These are phyloP conservation scores for Suhomyces tanzawaensis DNA, from an alignment of 805 yeast genomes.

Conservation along the genomic window DNA sequence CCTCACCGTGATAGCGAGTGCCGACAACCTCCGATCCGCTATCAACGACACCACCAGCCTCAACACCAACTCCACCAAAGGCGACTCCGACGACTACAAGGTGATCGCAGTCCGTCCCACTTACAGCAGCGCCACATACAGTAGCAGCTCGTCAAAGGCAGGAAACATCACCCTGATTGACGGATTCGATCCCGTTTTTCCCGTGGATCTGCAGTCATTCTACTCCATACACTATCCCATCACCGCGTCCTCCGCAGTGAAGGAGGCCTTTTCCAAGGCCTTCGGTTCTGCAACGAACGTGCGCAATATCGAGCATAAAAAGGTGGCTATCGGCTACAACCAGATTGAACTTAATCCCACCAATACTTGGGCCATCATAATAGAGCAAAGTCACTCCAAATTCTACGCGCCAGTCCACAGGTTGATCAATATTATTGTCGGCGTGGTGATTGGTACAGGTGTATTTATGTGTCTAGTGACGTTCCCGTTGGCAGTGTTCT, in stretches of 20 bases:
- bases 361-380: conserved; percentile 66
- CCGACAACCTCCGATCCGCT: conserved; percentile 30
- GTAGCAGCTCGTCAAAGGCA: conserved; percentile 8
- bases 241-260: conserved; percentile 24
- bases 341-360: conserved; percentile 30
- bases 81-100: conserved; percentile 19
- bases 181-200: conserved; percentile 37
- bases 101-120: conserved; percentile 34
- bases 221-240: conserved; percentile 25
- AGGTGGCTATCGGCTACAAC: conserved; percentile 36
- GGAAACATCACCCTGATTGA: conserved; percentile 39
- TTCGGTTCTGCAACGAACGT: conserved; percentile 31
- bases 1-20: conserved; percentile 52
- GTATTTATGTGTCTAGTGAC: conserved; percentile 72
- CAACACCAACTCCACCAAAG: background rate
- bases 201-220: conserved; percentile 12
- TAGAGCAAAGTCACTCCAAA: conserved; percentile 58
- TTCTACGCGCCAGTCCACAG: conserved; percentile 64
- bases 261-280: conserved; percentile 23
- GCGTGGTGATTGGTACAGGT: conserved; percentile 77
- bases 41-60: conserved; percentile 19
- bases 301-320: conserved; percentile 18
- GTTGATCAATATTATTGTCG: conserved; percentile 67
- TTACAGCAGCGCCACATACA: conserved; percentile 31
- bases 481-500: conserved; percentile 78